These are phyloP conservation scores for Geotrichum candidum DNA, from an alignment of 1,139 yeast genomes.

Conservation along the genomic window DNA sequence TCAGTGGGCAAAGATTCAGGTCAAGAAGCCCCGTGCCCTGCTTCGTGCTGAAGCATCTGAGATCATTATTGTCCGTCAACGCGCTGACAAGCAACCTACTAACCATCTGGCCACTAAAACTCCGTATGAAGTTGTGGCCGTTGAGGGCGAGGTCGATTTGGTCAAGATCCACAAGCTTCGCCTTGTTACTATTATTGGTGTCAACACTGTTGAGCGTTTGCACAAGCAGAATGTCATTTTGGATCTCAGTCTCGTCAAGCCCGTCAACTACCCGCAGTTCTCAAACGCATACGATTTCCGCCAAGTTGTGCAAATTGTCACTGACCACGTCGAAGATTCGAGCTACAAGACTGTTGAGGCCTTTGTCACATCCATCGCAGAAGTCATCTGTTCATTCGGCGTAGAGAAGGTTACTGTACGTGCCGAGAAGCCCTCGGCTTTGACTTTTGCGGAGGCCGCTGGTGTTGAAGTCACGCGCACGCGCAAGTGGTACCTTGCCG, in stretches of 20 bases:
- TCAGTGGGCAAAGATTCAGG: conserved; percentile 42
- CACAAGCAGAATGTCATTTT: conserved; percentile 70
- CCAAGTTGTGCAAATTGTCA: conserved; percentile 31
- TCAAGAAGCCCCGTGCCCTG: conserved; percentile 48
- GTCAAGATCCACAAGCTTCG: conserved; percentile 50
- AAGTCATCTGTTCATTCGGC: conserved; percentile 45
- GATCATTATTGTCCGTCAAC: conserved; percentile 37
- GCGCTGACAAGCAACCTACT: conserved; percentile 14
- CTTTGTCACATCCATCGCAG: conserved; percentile 67
- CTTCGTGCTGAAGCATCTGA: conserved; percentile 51
- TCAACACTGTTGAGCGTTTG: conserved; percentile 80
- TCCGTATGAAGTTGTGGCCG: conserved; percentile 43
- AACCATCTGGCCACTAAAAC: conserved; percentile 6
- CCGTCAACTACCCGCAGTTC: conserved; percentile 23
- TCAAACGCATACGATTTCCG: conserved; percentile 30
- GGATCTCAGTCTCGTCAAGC: conserved; percentile 43
- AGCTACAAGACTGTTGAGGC: conserved; percentile 93
- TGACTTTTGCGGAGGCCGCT: conserved; percentile 80
- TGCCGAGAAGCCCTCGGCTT: conserved; percentile 83
- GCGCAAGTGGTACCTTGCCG: conserved; percentile 33
- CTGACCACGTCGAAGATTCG: conserved; percentile 60
- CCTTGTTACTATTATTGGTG: conserved; percentile 76
- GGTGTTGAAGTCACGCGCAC: conserved; percentile 69
- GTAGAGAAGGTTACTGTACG: conserved; percentile 47
- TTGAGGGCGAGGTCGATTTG: conserved; percentile 35